These are phyloP conservation scores for Microbotryum silenes-acaulis DNA, from an alignment of 1,284 basidiomycete genomes.

Conservation along the genomic window DNA sequence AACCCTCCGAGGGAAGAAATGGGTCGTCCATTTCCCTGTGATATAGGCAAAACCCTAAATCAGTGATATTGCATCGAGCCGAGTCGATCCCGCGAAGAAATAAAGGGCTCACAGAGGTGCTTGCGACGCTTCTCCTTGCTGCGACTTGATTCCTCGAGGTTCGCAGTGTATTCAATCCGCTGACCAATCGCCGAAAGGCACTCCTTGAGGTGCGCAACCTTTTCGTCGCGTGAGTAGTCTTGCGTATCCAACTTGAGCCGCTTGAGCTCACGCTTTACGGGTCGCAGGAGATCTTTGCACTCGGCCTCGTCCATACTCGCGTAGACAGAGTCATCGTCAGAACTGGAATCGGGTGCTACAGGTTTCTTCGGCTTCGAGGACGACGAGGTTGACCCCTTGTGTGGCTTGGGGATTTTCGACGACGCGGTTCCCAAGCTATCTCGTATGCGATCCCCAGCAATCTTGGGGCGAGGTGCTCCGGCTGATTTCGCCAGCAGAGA, in stretches of 20 bases:
- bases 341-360: slow-evolving; percentile 42
- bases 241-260: slow-evolving; percentile 87
- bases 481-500: background rate
- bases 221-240: slow-evolving; percentile 84
- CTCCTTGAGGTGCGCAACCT: slow-evolving; percentile 90
- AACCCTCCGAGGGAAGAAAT: slow-evolving; percentile 25
- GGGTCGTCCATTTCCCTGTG: slow-evolving; percentile 28
- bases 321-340: slow-evolving; percentile 24
- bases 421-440: background rate
- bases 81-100: slow-evolving; percentile 2
- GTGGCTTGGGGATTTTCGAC: background rate
- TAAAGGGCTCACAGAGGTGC: slow-evolving; percentile 74
- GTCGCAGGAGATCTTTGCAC: slow-evolving; percentile 91
- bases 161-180: slow-evolving; percentile 78
- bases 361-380: slow-evolving; percentile 47
- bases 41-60: no score
- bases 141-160: slow-evolving; percentile 63
- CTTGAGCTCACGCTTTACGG: slow-evolving; percentile 97
- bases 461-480: slow-evolving; percentile 12
- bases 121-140: slow-evolving; percentile 77
- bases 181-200: slow-evolving; percentile 88
- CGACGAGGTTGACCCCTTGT: slow-evolving; percentile 4
- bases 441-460: background rate
- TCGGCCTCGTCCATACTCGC: slow-evolving; percentile 76
- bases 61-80: background rate